Conservation (phyloP, 2,329 filamentous ascomycete species). For the Pseudocercospora pini-densiflorae region DNA sequence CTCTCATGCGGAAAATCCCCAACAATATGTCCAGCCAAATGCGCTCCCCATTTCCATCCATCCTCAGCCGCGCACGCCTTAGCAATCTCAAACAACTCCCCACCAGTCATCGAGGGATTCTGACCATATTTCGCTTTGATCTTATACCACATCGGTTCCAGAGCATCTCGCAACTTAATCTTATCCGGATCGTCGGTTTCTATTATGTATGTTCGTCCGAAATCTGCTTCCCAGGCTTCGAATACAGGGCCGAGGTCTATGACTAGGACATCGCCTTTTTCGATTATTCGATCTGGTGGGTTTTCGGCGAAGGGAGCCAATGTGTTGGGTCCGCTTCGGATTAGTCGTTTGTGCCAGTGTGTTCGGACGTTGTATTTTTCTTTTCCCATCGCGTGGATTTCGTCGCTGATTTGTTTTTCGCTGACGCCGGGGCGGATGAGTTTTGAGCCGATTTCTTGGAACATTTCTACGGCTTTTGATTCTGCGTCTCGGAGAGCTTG, state of each 20-base stretch:
- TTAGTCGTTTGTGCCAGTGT: slow-evolving; percentile 59
- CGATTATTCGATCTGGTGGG: slow-evolving; percentile 54
- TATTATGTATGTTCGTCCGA: slow-evolving; percentile 58
- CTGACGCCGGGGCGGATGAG: slow-evolving; percentile 54
- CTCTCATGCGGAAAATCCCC: slow-evolving; percentile 58
- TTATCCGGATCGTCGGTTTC: slow-evolving; percentile 51
- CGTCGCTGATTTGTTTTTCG: slow-evolving; percentile 54
- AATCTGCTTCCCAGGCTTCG: slow-evolving; percentile 59
- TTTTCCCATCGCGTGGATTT: slow-evolving; percentile 53
- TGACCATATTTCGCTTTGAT: slow-evolving; percentile 48
- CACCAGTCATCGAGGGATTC: slow-evolving; percentile 54
- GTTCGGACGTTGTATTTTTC: slow-evolving; percentile 51
- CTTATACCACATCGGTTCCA: slow-evolving; percentile 54
- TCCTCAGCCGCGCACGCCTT: slow-evolving; percentile 31
- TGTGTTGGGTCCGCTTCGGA: slow-evolving; percentile 57
- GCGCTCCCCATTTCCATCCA: slow-evolving; percentile 53
- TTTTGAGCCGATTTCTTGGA: slow-evolving; percentile 52
- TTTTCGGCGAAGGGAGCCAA: slow-evolving; percentile 55
- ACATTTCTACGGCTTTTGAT: slow-evolving; percentile 52
- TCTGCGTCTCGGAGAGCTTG: slow-evolving; percentile 50
- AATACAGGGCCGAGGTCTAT: slow-evolving; percentile 60
- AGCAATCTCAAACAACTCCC: slow-evolving; percentile 53
- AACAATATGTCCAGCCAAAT: slow-evolving; percentile 55
- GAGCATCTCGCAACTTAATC: slow-evolving; percentile 49
- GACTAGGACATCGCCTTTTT: slow-evolving; percentile 56